A percentile compares a stretch with the other conserved stretches of the same genome.
These are phyloP conservation scores for Pistacia vera DNA, from an alignment of 345 rosid species.

Conservation along the genomic window DNA sequence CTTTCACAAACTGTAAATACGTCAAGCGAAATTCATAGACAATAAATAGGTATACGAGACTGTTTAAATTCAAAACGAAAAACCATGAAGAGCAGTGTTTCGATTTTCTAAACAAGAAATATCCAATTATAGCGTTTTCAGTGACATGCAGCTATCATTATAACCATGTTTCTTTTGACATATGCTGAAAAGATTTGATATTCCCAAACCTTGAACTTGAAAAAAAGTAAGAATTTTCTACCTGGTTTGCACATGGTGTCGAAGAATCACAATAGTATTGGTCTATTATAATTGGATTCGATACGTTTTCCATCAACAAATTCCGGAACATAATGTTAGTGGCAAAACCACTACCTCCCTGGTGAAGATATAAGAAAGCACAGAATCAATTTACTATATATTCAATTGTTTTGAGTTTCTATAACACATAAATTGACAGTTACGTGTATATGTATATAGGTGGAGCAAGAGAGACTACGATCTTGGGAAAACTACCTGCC, in stretches of 20 bases:
- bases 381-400: constrained; percentile 12
- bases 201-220: background rate
- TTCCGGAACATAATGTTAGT: constrained; percentile 58
- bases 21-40: background rate
- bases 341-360: constrained; percentile 89
- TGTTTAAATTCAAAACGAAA: background rate
- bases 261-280: constrained; percentile 84
- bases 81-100: background rate
- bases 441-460: background rate
- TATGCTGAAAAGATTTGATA: background rate
- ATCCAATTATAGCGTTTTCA: background rate
- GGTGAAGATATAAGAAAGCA: constrained; percentile 21
- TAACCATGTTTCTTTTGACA: too few species aligned
- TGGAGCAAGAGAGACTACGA: constrained; percentile 1
- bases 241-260: constrained; percentile 85
- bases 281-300: constrained; percentile 82
- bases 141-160: background rate
- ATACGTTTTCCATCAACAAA: constrained; percentile 72
- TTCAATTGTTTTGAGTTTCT: background rate
- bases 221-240: constrained; percentile 13
- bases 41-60: background rate
- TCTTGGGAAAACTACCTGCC: constrained; percentile 68
- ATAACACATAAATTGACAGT: background rate
- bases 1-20: background rate
- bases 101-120: background rate